These are phyloP conservation scores for Didymella pinodella DNA, from an alignment of 2,329 filamentous ascomycete species.

Conservation along the genomic window DNA sequence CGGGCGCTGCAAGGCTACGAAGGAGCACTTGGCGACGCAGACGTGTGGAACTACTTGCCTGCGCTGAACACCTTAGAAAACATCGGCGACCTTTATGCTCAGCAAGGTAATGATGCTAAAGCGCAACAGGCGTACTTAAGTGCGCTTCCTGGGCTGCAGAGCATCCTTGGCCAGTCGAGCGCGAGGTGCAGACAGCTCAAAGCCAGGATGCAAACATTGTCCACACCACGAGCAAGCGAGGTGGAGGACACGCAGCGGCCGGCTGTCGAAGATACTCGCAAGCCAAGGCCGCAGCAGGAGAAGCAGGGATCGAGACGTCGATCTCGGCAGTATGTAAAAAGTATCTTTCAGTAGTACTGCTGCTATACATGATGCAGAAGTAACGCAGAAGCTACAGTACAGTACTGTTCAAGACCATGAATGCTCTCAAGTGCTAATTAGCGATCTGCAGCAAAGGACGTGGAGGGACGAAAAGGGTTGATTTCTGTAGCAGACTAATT, in stretches of 20 bases:
- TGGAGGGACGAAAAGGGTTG: too few relatives aligned
- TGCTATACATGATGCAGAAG: neutral
- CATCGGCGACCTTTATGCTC: slow-evolving; percentile 13
- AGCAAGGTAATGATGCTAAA: slow-evolving; percentile 14
- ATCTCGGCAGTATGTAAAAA: neutral
- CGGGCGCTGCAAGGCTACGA: neutral
- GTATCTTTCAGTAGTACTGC: neutral
- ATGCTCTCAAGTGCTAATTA: neutral
- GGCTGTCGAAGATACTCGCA: neutral
- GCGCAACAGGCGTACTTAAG: slow-evolving; percentile 17
- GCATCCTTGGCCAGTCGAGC: neutral
- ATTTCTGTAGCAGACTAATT: neutral
- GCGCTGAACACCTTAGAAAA: neutral
- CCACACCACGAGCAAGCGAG: neutral
- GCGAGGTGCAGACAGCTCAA: neutral
- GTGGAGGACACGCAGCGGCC: neutral
- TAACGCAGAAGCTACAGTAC: neutral
- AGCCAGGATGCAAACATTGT: neutral
- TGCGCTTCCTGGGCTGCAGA: slow-evolving; percentile 8
- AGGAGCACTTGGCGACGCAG: neutral
- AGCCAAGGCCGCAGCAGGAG: neutral
- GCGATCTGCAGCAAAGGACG: too few relatives aligned
- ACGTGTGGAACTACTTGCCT: neutral
- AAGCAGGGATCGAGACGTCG: neutral
- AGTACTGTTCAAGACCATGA: neutral